Conservation (phyloP, 768 basidiomycete species). For the Asterophora parasitica region DNA sequence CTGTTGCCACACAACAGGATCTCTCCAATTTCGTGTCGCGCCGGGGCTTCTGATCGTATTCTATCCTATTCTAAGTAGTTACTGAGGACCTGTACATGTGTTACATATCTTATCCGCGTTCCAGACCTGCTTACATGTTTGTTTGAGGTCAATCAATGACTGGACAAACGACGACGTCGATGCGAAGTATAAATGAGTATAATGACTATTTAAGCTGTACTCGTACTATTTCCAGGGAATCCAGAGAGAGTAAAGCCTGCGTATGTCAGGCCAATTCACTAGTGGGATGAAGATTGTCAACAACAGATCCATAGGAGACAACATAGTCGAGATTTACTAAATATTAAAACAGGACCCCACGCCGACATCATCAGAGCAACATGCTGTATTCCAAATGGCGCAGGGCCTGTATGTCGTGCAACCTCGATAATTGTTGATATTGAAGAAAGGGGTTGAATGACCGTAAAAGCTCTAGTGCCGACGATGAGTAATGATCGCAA, state of each 20-base stretch:
- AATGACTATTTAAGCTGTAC: neutral
- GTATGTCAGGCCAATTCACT: neutral
- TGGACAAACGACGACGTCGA: too few relatives aligned
- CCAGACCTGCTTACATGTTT: too few relatives aligned
- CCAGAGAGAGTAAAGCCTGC: neutral
- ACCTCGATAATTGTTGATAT: slow-evolving; percentile 52
- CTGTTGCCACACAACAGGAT: slow-evolving; percentile 73
- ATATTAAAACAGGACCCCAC: slow-evolving; percentile 56
- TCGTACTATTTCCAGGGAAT: slow-evolving; percentile 1
- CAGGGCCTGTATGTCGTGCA: slow-evolving; percentile 32
- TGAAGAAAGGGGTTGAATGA: slow-evolving; percentile 42
- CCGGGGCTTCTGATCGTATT: slow-evolving; percentile 33
- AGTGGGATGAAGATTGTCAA: neutral
- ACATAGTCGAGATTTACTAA: slow-evolving; percentile 34
- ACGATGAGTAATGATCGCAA: neutral
- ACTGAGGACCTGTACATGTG: neutral
- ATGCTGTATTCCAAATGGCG: slow-evolving; percentile 62
- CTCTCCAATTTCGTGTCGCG: slow-evolving; percentile 58
- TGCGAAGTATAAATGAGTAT: neutral
- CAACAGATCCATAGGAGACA: neutral
- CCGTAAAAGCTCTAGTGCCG: slow-evolving; percentile 36
- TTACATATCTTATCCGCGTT: neutral
- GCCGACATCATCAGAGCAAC: slow-evolving; percentile 52
- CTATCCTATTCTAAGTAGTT: neutral
- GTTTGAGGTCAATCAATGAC: too few relatives aligned